Percentiles rank a stretch among this genome's conserved stretches.
phyloP scores from a whole-genome alignment of 352 stramenopile genomes.

The Phytopythium ostracodes region DNA sequence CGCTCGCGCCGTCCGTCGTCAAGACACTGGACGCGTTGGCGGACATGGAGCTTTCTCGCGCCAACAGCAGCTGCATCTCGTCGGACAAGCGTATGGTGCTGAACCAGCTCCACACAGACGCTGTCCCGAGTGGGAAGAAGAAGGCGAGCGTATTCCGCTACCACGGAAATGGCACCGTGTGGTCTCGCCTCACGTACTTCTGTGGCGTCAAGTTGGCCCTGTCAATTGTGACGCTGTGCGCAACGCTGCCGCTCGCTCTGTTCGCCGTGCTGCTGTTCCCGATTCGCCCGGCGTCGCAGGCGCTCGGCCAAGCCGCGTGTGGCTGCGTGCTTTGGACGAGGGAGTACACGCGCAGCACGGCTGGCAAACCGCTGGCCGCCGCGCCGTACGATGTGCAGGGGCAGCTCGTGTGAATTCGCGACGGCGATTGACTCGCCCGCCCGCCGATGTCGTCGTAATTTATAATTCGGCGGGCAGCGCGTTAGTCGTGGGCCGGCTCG shows the following conservation, averaged over 20 bases:
- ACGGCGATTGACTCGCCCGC: not conserved
- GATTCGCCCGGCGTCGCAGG: constrained; percentile 41
- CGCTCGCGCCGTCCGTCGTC: constrained; percentile 44
- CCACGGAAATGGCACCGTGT: constrained; percentile 51
- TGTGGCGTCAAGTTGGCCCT: constrained; percentile 55
- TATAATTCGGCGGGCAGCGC: constrained; percentile 16
- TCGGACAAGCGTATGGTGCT: constrained; percentile 54
- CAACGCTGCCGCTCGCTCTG: constrained; percentile 47
- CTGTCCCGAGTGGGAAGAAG: constrained; percentile 17
- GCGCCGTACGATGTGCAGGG: constrained; percentile 23
- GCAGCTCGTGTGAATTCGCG: constrained; percentile 32
- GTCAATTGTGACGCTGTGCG: constrained; percentile 50
- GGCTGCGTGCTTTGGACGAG: constrained; percentile 51
- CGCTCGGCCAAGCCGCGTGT: constrained; percentile 37
- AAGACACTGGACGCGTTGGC: constrained; percentile 58
- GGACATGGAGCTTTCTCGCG: constrained; percentile 70
- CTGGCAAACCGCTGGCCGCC: constrained; percentile 42
- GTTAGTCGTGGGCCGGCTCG: not conserved
- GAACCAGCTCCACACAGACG: constrained; percentile 40
- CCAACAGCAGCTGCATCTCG: constrained; percentile 57
- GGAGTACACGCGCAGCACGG: constrained; percentile 60
- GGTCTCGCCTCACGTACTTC: constrained; percentile 72
- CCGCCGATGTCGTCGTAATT: constrained; percentile 15
- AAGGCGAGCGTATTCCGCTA: constrained; percentile 52
- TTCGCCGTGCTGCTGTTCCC: constrained; percentile 53